phyloP scores from a whole-genome alignment of 305 asterid genomes.

The Fraxinus floribunda region DNA sequence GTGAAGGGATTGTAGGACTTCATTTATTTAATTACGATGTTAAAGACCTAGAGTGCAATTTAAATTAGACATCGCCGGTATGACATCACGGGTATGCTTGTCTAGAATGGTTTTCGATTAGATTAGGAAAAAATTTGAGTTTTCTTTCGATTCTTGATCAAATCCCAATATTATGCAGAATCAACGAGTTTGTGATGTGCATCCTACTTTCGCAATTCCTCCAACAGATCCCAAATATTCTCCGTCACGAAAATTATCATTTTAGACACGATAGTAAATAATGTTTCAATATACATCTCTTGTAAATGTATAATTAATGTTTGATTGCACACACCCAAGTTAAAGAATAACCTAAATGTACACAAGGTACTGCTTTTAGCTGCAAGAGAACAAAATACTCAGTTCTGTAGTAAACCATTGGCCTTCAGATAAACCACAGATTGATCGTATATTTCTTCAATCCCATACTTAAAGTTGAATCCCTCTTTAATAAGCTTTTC shows the following conservation, averaged over 20 bases:
- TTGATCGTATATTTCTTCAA: background rate
- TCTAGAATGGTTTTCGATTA: background rate
- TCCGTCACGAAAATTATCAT: background rate
- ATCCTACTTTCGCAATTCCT: background rate
- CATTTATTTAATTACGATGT: background rate
- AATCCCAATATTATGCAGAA: background rate
- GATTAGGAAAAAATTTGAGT: no score
- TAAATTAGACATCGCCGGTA: background rate
- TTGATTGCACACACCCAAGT: background rate
- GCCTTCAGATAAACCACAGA: background rate
- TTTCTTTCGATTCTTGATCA: background rate
- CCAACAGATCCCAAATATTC: background rate
- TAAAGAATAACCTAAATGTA: no score
- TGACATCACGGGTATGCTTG: background rate
- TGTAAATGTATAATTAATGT: no score
- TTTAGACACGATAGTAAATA: background rate
- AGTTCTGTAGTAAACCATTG: background rate
- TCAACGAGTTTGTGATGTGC: background rate
- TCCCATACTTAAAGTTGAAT: background rate
- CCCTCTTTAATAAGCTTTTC: slow-evolving; percentile 31
- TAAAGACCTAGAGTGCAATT: background rate
- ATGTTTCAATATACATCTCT: background rate
- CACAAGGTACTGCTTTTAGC: background rate
- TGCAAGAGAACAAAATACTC: background rate
- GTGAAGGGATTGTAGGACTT: background rate